Percentiles rank a stretch among this genome's conserved stretches.
phyloP scores from a whole-genome alignment of 805 yeast species.

The Zygosaccharomyces bailii region DNA sequence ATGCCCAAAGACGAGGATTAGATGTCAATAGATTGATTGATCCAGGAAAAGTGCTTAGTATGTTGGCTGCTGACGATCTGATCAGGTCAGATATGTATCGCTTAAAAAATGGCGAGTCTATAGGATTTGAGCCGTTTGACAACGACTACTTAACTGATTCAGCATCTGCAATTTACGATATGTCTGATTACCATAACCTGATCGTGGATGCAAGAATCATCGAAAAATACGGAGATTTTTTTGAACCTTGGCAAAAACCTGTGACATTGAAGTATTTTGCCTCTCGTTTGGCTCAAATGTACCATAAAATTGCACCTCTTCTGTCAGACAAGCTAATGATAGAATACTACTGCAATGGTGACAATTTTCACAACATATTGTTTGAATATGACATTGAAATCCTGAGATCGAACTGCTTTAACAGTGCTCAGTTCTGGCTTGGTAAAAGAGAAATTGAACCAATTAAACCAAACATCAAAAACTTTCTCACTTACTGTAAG shows the following conservation, averaged over 20 bases:
- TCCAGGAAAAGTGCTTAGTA: conserved; percentile 38
- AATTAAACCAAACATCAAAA: conserved; percentile 35
- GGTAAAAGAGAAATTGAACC: conserved; percentile 52
- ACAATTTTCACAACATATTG: conserved; percentile 41
- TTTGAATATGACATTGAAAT: conserved; percentile 39
- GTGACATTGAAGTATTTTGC: conserved; percentile 57
- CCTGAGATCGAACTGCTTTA: conserved; percentile 32
- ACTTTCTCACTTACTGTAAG: conserved; percentile 44
- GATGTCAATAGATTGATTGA: conserved; percentile 49
- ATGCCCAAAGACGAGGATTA: conserved; percentile 45
- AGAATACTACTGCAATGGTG: conserved; percentile 50
- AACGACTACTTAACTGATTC: conserved; percentile 4
- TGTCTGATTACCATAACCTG: conserved; percentile 17
- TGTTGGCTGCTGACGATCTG: conserved; percentile 39
- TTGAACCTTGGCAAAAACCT: conserved; percentile 48
- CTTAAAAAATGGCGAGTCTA: conserved; percentile 44
- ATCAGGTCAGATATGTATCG: conserved; percentile 43
- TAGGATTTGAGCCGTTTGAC: conserved; percentile 45
- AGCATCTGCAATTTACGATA: conserved; percentile 16
- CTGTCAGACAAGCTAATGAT: conserved; percentile 41
- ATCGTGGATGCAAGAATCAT: conserved; percentile 21
- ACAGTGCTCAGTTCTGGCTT: conserved; percentile 52
- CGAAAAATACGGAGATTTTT: conserved; percentile 32
- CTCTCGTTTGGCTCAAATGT: conserved; percentile 49
- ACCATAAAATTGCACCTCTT: conserved; percentile 27